These are phyloP conservation scores for Vitellaria paradoxa DNA, from an alignment of 179 eudicot genomes.

Conservation along the genomic window DNA sequence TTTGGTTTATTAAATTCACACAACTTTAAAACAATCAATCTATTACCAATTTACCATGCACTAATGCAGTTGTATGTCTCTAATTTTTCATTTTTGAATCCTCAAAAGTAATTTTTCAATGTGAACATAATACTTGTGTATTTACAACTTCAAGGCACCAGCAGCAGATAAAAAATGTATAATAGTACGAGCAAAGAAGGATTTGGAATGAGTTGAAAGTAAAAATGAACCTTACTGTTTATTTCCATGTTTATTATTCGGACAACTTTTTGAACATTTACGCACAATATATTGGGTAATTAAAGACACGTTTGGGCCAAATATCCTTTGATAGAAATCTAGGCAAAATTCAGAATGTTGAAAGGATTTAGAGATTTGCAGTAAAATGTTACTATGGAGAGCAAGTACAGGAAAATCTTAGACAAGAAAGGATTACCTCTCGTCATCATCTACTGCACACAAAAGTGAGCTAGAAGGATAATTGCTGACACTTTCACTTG, in stretches of 20 bases:
- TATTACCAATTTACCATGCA: too few species aligned
- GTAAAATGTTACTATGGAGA: not conserved
- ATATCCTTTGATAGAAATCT: not conserved
- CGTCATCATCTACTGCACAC: constrained; percentile 64
- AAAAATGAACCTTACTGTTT: not conserved
- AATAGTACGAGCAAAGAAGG: not conserved
- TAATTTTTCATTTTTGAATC: too few species aligned
- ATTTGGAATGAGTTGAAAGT: not conserved
- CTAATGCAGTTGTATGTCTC: too few species aligned
- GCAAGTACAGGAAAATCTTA: not conserved
- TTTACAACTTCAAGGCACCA: too few species aligned
- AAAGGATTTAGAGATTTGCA: not conserved
- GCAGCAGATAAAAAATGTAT: too few species aligned
- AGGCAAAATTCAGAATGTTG: not conserved
- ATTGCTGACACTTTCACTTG: constrained; percentile 40
- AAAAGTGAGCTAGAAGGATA: constrained; percentile 59
- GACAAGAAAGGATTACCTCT: constrained; percentile 49
- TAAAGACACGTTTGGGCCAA: not conserved
- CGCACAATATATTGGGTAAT: too few species aligned
- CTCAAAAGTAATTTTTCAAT: too few species aligned
- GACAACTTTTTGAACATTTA: not conserved
- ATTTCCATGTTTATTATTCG: not conserved
- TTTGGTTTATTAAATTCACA: too few species aligned
- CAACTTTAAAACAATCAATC: too few species aligned
- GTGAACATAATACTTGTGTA: too few species aligned